Base-by-base conservation (phyloP, 2,329 filamentous ascomycete genomes). In the Hypoxylon rubiginosum region DNA sequence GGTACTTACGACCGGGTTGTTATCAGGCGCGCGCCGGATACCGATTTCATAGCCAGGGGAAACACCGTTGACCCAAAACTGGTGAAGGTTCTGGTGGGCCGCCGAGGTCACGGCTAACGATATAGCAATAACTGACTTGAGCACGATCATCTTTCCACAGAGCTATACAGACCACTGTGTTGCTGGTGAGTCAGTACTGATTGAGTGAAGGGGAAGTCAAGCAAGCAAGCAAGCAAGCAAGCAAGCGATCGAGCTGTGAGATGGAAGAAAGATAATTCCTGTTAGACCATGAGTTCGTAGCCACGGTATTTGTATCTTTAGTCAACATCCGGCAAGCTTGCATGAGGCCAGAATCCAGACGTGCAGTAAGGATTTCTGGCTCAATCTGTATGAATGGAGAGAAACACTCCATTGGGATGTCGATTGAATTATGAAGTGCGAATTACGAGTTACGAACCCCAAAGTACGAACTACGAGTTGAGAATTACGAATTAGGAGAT, bases 1-100 rank as follows among this genome's bases (percentile, higher is more conserved):
- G 10, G 10, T 32, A 59, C 70, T 51, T 67, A 75, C 73, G 11
- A 75, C 74, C 7, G 74, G 74, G 50, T 46, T 75, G 56, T 75
- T 75, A 58, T 71, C 73, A 1, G 73, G 74, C 4, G 73, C 62
- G 53, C 73, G 74, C 2, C 73, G 72, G 17, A 75, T 75, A 15
- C 73, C 78, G 39, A 74, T 72, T 56, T 79, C 62, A 50, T 77
- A 76, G 13, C 77, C 78, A 5, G 78, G 77, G 43, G 74, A 72
- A 30, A 75, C 75, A 58, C 72, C 78, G 59, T 81, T 80, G 26
- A 81, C 77, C 79, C 78, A 81, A 65, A 81, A 79, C 70, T 81
- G 78, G 62, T 81, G 78, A 43, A 80, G 75, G 69, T 80, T 81
- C 66, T 81, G 79, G 67, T 81, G 79, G 39, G 79, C 78, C 43